Percentiles rank a stretch among this genome's conserved stretches.
Evolutionary conservation across 805 yeast species (phyloP).

Genomic region (Yarrowia keelungensis): DNA sequence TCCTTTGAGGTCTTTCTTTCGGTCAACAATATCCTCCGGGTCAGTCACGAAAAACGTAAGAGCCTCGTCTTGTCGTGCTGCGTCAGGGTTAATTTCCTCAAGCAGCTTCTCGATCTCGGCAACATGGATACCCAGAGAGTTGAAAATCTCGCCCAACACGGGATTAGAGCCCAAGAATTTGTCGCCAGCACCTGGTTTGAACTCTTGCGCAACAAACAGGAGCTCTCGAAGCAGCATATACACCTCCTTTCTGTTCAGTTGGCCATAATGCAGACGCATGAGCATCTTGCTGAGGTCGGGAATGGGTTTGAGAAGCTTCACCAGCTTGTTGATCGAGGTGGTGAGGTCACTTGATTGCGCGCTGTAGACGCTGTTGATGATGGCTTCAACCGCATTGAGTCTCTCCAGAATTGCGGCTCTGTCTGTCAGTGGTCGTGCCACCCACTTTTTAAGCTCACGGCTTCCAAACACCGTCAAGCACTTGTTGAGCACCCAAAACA

Average conservation of each 20-base stretch:
- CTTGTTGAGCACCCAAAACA: constrained; percentile 81
- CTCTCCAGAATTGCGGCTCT: constrained; percentile 64
- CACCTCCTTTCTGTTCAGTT: constrained; percentile 1
- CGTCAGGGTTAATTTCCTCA: constrained; percentile 37
- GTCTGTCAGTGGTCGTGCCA: constrained; percentile 70
- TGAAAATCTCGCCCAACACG: constrained; percentile 12
- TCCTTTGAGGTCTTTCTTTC: constrained; percentile 49
- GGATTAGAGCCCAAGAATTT: constrained; percentile 7
- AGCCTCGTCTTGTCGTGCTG: constrained; percentile 45
- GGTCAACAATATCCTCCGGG: constrained; percentile 21
- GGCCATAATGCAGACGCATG: constrained; percentile 41
- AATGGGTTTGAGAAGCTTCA: constrained; percentile 46
- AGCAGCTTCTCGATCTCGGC: neutral
- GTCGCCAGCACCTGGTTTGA: neutral
- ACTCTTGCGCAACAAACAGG: constrained; percentile 23
- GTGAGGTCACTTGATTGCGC: constrained; percentile 6
- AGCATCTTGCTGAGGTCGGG: constrained; percentile 26
- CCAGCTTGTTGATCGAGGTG: constrained; percentile 46
- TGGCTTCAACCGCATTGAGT: constrained; percentile 59
- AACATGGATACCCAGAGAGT: constrained; percentile 10
- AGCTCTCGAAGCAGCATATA: constrained; percentile 28
- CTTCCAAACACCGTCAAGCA: constrained; percentile 81
- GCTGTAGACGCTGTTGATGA: neutral
- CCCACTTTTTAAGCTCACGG: constrained; percentile 73
- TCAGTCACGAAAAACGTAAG: constrained; percentile 45